phyloP scores from a whole-genome alignment of 257 asterid species.

The Fraxinus quadrangulata region DNA sequence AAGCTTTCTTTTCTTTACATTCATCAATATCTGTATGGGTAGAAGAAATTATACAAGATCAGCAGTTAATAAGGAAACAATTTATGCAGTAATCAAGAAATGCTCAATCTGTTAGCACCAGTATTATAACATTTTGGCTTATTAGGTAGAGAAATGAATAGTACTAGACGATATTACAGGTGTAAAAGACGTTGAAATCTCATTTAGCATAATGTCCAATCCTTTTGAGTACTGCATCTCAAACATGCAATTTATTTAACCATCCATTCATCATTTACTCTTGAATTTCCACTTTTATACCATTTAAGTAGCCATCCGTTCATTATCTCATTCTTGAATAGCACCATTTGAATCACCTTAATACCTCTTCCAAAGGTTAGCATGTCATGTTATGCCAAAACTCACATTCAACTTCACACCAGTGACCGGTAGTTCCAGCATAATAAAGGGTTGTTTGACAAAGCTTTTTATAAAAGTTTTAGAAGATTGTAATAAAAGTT shows the following conservation, averaged over 20 bases:
- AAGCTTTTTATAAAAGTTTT: too few species aligned
- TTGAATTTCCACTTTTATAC: neutral
- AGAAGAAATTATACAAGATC: slow-evolving; percentile 11
- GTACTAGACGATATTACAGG: neutral
- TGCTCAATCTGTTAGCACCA: neutral
- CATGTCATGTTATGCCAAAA: neutral
- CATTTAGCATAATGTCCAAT: neutral
- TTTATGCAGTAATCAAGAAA: neutral
- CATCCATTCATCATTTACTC: neutral
- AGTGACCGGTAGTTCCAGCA: too few species aligned
- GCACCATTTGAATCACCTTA: neutral
- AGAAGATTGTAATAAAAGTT: too few species aligned
- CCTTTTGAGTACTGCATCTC: neutral
- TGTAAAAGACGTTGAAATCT: neutral
- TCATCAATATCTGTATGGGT: slow-evolving; percentile 60
- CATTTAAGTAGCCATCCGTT: neutral
- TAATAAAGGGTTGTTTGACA: too few species aligned
- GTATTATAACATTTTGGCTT: neutral
- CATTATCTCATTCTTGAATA: neutral
- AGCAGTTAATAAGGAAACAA: neutral
- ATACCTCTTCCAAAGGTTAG: neutral
- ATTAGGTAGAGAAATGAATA: neutral
- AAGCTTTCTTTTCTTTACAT: slow-evolving; percentile 76
- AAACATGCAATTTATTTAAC: neutral
- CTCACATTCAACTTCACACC: neutral